Conservation (phyloP, 768 basidiomycete species). For the Candolleomyces efflorescens region DNA sequence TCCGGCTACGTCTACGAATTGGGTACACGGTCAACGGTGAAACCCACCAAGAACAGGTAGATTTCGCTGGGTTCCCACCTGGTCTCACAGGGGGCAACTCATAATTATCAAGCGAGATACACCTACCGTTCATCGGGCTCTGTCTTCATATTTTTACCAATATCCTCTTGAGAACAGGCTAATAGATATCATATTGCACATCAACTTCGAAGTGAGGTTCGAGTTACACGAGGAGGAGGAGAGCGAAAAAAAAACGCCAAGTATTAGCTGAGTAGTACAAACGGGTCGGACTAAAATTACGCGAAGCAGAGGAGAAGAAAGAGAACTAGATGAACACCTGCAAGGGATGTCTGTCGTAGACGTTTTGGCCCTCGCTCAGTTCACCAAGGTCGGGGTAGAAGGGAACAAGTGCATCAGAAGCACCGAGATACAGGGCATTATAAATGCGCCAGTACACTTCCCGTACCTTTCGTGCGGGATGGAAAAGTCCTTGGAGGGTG, state of each 20-base stretch:
- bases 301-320: neutral
- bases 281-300: neutral
- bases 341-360: conserved; percentile 80
- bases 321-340: conserved; percentile 71
- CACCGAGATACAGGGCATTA: conserved; percentile 90
- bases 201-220: neutral
- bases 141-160: neutral
- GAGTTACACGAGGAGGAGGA: neutral
- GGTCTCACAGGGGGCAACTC: conserved; percentile 53
- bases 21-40: conserved; percentile 68
- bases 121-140: neutral
- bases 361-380: conserved; percentile 86
- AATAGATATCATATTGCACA: neutral
- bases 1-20: conserved; percentile 85
- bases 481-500: conserved; percentile 92
- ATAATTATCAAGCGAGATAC: conserved; percentile 18
- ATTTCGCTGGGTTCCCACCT: conserved; percentile 87
- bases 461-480: conserved; percentile 94
- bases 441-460: conserved; percentile 99
- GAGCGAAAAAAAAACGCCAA: neutral
- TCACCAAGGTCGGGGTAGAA: conserved; percentile 93
- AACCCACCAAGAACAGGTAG: conserved; percentile 84
- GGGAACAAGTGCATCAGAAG: conserved; percentile 87
- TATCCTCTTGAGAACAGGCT: neutral
- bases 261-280: neutral